Conservation (phyloP, 1,139 yeast genomes). For the Torulaspora pretoriensis region DNA sequence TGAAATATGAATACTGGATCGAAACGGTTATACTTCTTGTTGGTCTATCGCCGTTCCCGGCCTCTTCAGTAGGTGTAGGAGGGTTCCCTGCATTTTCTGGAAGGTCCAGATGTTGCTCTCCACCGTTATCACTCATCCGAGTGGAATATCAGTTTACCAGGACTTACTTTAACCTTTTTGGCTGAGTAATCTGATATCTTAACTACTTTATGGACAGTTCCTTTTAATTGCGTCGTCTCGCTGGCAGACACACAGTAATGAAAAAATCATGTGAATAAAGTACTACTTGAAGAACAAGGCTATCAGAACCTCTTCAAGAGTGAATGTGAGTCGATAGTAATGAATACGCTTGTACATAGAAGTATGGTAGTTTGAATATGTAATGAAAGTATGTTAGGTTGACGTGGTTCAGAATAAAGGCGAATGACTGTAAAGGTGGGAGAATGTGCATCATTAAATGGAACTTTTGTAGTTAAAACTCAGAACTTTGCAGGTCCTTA, state of each 20-base stretch:
- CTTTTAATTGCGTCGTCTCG: slow-evolving; percentile 1
- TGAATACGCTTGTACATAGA: too few species aligned
- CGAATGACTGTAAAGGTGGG: not conserved
- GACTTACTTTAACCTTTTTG: not conserved
- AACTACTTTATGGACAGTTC: not conserved
- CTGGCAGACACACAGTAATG: slow-evolving; percentile 2
- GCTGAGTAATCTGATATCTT: not conserved
- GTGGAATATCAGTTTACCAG: not conserved
- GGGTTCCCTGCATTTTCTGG: slow-evolving; percentile 11
- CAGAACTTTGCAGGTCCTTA: not conserved
- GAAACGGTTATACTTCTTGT: slow-evolving; percentile 32
- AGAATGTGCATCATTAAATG: not conserved
- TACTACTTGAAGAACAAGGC: not conserved
- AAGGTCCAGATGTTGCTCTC: slow-evolving; percentile 8
- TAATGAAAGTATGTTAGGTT: too few species aligned
- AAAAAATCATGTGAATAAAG: slow-evolving; percentile 6
- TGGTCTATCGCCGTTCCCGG: slow-evolving; percentile 8
- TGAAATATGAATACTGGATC: slow-evolving; percentile 31
- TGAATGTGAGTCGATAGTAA: too few species aligned
- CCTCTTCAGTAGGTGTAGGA: slow-evolving; percentile 5
- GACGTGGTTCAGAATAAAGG: not conserved
- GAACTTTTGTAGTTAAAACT: not conserved
- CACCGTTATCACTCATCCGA: slow-evolving; percentile 8
- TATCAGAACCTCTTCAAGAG: not conserved
- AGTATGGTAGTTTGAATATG: too few species aligned